Evolutionary conservation across 345 rosid species (phyloP).

Genomic region (Salix koriyanagi): DNA sequence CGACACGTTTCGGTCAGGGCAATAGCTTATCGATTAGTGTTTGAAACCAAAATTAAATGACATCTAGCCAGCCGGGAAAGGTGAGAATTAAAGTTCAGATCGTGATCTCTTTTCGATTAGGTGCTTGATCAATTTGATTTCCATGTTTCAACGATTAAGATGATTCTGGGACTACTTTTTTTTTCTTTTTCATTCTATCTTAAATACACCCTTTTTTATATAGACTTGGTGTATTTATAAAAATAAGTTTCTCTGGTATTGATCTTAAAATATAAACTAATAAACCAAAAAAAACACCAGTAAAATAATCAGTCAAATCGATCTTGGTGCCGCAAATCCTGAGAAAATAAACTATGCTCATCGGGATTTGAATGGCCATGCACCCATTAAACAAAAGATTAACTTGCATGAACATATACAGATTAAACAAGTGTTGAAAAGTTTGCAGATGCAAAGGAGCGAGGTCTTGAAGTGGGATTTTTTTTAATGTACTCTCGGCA

Average conservation of each 20-base stretch:
- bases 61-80: not conserved
- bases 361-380: constrained; percentile 29
- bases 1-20: not conserved
- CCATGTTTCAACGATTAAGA: too few species aligned
- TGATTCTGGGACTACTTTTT: too few species aligned
- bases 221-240: too few species aligned
- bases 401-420: constrained; percentile 1
- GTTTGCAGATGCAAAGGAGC: constrained; percentile 24
- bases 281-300: too few species aligned
- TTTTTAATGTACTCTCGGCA: constrained; percentile 36
- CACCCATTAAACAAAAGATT: not conserved
- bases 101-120: not conserved
- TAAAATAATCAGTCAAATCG: too few species aligned
- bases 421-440: constrained; percentile 6
- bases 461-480: constrained; percentile 2
- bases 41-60: not conserved
- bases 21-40: not conserved
- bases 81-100: not conserved
- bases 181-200: too few species aligned
- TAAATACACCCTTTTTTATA: too few species aligned
- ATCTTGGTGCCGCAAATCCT: constrained; percentile 14
- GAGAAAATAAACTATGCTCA: constrained; percentile 22
- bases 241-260: too few species aligned
- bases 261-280: too few species aligned
- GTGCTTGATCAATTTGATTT: not conserved